A percentile compares a stretch with the other conserved stretches of the same genome.
phyloP scores from a whole-genome alignment of 257 asterid species.

The Ocimum tenuiflorum region DNA sequence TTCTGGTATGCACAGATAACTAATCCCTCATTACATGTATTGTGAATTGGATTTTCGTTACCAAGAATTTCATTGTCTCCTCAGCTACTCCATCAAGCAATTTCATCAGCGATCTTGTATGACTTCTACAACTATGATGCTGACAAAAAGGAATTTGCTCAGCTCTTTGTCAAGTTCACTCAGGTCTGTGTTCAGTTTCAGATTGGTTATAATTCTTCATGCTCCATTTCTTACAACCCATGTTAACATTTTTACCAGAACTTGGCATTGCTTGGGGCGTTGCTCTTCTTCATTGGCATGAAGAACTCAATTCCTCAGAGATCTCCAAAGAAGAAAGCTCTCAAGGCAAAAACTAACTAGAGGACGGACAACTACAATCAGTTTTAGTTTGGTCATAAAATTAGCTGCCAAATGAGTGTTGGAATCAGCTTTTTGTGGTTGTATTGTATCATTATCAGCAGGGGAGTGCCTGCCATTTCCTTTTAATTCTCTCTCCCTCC shows the following conservation, averaged over 20 bases:
- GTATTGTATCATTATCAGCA: conserved; percentile 33
- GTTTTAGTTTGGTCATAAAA: conserved; percentile 19
- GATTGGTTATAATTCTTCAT: neutral
- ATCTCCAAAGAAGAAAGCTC: conserved; percentile 61
- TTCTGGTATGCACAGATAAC: conserved; percentile 42
- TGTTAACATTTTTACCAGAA: conserved; percentile 32
- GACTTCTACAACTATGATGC: conserved; percentile 85
- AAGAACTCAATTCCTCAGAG: conserved; percentile 75
- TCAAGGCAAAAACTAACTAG: conserved; percentile 60
- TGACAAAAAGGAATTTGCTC: conserved; percentile 59
- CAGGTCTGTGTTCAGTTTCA: conserved; percentile 36
- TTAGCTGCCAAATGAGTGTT: neutral
- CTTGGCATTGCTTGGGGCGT: conserved; percentile 73
- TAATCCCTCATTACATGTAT: neutral
- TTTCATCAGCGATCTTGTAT: conserved; percentile 59
- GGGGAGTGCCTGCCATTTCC: conserved; percentile 15
- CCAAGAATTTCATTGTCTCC: neutral
- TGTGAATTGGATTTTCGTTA: neutral
- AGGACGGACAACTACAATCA: conserved; percentile 3
- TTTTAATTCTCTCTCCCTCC: neutral
- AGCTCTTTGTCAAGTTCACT: conserved; percentile 55
- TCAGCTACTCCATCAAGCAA: conserved; percentile 71
- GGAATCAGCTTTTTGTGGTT: conserved; percentile 27
- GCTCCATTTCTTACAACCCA: neutral
- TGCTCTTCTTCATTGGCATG: conserved; percentile 85